A percentile compares a stretch with the other conserved stretches of the same genome.
Conservation (phyloP, 2,329 filamentous ascomycete genomes). For the Penicillium sp. region DNA sequence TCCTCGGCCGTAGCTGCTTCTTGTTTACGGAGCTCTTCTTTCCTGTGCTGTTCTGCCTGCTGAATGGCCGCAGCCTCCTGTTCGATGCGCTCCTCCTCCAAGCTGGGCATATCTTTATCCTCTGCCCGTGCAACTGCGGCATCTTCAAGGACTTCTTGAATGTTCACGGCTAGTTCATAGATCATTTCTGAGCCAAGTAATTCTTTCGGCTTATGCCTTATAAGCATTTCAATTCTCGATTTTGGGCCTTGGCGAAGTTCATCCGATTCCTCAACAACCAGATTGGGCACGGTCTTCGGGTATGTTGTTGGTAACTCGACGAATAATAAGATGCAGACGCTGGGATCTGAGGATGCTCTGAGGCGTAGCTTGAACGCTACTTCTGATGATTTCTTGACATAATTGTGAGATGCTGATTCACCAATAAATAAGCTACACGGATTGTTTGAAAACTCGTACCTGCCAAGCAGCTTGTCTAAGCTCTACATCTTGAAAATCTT, state of each 20-base stretch:
- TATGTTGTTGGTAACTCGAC: constrained; percentile 87
- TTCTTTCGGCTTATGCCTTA: constrained; percentile 65
- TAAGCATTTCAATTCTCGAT: constrained; percentile 66
- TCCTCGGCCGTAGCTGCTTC: constrained; percentile 40
- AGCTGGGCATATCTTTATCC: constrained; percentile 72
- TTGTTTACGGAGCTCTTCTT: constrained; percentile 46
- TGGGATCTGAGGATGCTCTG: constrained; percentile 67
- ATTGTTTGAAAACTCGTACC: constrained; percentile 46
- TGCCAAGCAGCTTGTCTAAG: constrained; percentile 76
- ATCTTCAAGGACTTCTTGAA: constrained; percentile 74
- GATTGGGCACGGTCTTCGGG: constrained; percentile 73
- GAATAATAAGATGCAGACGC: constrained; percentile 66
- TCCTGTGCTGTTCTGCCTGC: constrained; percentile 46
- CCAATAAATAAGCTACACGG: not conserved
- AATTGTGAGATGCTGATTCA: constrained; percentile 2
- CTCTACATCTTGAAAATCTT: constrained; percentile 76
- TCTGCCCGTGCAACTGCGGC: constrained; percentile 73
- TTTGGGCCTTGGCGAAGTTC: constrained; percentile 66
- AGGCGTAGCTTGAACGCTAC: constrained; percentile 77
- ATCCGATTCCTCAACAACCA: constrained; percentile 63
- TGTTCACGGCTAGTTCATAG: constrained; percentile 56
- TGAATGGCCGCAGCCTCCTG: constrained; percentile 69
- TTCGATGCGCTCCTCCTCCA: constrained; percentile 82
- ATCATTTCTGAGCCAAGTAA: constrained; percentile 63
- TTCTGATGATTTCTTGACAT: constrained; percentile 65